phyloP scores from a whole-genome alignment of 208 protist species.

The Trichomonas gallinae region DNA sequence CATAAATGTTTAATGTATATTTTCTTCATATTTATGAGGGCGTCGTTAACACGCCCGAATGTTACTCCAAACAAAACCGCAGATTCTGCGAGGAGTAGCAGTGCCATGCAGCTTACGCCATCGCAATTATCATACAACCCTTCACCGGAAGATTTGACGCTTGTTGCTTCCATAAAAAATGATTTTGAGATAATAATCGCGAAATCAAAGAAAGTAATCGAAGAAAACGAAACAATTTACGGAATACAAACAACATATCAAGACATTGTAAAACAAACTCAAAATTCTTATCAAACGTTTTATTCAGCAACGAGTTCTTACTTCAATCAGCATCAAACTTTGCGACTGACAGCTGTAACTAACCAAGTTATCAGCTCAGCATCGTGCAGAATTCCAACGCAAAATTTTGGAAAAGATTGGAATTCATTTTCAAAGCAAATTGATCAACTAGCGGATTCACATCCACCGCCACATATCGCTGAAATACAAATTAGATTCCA shows the following conservation, averaged over 20 bases:
- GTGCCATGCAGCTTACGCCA: not conserved
- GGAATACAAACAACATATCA: not conserved
- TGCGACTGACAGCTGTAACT: not conserved
- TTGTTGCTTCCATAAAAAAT: not conserved
- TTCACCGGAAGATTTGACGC: not conserved
- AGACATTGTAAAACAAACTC: not conserved
- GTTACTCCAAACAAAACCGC: not conserved
- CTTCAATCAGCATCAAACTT: not conserved
- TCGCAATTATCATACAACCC: not conserved
- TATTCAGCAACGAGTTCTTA: not conserved
- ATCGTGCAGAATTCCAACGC: not conserved
- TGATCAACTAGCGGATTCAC: not conserved
- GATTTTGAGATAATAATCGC: not conserved
- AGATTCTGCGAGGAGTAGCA: not conserved
- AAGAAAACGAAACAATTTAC: not conserved
- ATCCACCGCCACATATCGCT: not conserved
- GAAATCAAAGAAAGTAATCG: not conserved
- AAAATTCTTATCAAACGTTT: not conserved
- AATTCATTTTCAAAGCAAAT: not conserved
- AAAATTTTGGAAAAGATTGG: not conserved
- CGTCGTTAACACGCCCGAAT: not conserved
- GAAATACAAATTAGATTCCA: not conserved
- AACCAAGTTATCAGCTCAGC: constrained; percentile 2
- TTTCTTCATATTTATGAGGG: not conserved
- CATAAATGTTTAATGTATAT: too few relatives aligned